Evolutionary conservation across 768 basidiomycete species (phyloP), one percentile per base, ranked within the genome.

Genomic region (Steccherinum ochraceum): DNA sequence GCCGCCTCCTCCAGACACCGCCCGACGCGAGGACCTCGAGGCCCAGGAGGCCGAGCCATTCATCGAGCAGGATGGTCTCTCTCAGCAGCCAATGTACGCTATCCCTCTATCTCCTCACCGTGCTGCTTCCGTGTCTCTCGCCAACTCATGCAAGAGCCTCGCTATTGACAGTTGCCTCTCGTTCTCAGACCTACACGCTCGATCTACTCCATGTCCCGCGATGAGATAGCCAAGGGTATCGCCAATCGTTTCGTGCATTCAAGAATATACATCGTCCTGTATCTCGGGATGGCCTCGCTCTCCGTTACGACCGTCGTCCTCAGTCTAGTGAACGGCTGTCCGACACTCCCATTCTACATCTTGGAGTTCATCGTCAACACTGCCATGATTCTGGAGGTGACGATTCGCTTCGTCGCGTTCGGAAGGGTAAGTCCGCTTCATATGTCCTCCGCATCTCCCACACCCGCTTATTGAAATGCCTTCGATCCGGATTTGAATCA

Each of bases 311-410:
- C 93, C 0, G 86, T 95, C 50, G 78, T 87, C 25, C 74, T 96
- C 45, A 91, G 89, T 64, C 66, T 94, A 50, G 77, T 80, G 41
- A 84, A 88, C 58, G 91, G 85, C 23, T 96, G 93, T 60, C 93
- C 93, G 4, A 88, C 86, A 3, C 59, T 86, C n/a, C 71, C 89
- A 3, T 96, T 96, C 69, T 96, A 91, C 67, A 69, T 94, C 24
- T 75, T 96, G 58, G 93, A 96, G 68, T 67, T 95, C 42, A 82
- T 95, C 64, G 80, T 95, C 67, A 94, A 95, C 62, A 76, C 78
- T 0, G 76, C 89, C 10, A 95, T 97, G 94, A 97, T 98, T 53
- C 65, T 87, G 21, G 96, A 99, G 72, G 96, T 99, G 16, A 77
- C 76, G 1, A 88, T 95, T 52, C 83, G 96, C 39, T 86, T 97